Evolutionary conservation across 257 asterid genomes (phyloP).

Genomic region (Nicotiana tomentosiformis): DNA sequence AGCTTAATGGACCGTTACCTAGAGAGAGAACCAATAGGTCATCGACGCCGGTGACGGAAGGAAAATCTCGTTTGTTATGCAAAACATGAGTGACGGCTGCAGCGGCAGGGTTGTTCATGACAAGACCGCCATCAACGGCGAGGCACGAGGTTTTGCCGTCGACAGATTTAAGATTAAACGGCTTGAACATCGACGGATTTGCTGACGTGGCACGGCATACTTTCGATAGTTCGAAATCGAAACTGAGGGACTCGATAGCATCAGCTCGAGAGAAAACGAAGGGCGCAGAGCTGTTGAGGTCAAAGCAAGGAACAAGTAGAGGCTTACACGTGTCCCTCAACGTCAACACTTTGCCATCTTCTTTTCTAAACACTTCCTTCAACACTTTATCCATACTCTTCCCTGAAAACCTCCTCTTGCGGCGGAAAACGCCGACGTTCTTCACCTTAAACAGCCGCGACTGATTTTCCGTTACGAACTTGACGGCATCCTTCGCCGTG

Average conservation of each 20-base stretch:
- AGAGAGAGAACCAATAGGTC: conserved; percentile 74
- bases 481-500: conserved; percentile 58
- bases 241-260: conserved; percentile 77
- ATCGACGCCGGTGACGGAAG: conserved; percentile 75
- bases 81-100: conserved; percentile 96
- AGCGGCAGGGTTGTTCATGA: conserved; percentile 94
- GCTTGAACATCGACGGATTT: conserved; percentile 75
- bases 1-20: conserved; percentile 59
- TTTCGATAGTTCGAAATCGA: conserved; percentile 83
- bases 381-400: conserved; percentile 57
- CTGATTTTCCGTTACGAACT: conserved; percentile 43
- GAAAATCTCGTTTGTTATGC: conserved; percentile 89
- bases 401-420: conserved; percentile 45
- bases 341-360: conserved; percentile 52
- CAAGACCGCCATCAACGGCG: conserved; percentile 93
- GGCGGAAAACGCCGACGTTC: conserved; percentile 42
- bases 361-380: conserved; percentile 55
- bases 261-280: conserved; percentile 96
- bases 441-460: conserved; percentile 34
- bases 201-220: conserved; percentile 96
- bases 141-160: conserved; percentile 77
- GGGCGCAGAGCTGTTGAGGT: conserved; percentile 74
- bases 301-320: conserved; percentile 79
- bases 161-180: conserved; percentile 52
- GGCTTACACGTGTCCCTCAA: conserved; percentile 86